Evolutionary conservation across 257 asterid species (phyloP), one percentile per base, ranked within the genome.

Genomic region (Solanum pinnatisectum): DNA sequence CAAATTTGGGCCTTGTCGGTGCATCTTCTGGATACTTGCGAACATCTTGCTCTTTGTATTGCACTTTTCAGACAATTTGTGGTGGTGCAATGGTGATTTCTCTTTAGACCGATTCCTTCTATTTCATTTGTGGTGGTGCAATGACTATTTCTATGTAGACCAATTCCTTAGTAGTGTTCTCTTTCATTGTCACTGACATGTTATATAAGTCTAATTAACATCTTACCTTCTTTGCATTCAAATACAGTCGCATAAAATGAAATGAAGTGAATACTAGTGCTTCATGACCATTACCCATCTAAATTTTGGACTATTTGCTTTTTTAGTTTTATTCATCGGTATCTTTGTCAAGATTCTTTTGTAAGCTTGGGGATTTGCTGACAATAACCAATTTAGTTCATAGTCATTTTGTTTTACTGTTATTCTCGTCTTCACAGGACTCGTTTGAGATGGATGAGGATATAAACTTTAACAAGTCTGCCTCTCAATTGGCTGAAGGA

Each of bases 381-480:
- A 82, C 67, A 12, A 49, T 30, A 82, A 49, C 46, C 37, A 81
- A 81, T 30, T 46, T 32, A 8, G 25, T 25, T 27, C 27, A 27
- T 42, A 16, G 40, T 46, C 40, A 32, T 49, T 32, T 30, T 81
- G 25, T 46, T 49, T 82, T 1, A 77, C 60, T 82, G 40, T 82
- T 11, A 20, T 33, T 33, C 44, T 82, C 8, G 42, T 49, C 44
- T 82, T 49, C 35, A 52, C 87, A 92, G 98, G 98, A 90, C 84
- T 90, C 78, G 32, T 59, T 89, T 84, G 96, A 92, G 87, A 93
- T 86, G 91, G 97, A 94, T 87, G 95, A 92, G 85, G 95, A 94
- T 87, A 88, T 63, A 37, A 90, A 85, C 72, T 72, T 88, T 60
- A 88, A 94, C 40, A 93, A 91, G 72, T 86, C 85, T 88, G 89